These are phyloP conservation scores for Logfia minima DNA, from an alignment of 129 eudicot species.

Conservation along the genomic window DNA sequence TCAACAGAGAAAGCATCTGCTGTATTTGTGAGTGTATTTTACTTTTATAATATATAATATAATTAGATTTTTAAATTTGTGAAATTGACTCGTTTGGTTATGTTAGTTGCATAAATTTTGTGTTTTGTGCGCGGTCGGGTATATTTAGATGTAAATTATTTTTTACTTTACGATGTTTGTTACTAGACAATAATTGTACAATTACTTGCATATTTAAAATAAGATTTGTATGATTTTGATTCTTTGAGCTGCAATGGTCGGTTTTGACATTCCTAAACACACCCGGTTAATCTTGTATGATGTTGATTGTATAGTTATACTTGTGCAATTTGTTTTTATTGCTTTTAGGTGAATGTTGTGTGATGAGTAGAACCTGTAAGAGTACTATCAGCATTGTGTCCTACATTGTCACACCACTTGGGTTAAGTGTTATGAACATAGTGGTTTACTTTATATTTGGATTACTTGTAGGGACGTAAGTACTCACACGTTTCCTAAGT, in stretches of 20 bases:
- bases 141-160: background rate
- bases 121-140: background rate
- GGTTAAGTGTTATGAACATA: background rate
- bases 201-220: background rate
- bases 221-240: background rate
- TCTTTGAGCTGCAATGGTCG: background rate
- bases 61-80: background rate
- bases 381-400: background rate
- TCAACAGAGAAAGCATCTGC: conserved; percentile 48
- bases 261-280: background rate
- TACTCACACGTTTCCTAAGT: background rate
- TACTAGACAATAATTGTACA: background rate
- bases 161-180: background rate
- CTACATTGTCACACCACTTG: conserved; percentile 5
- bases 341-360: background rate
- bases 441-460: background rate
- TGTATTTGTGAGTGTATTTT: conserved; percentile 43
- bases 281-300: background rate
- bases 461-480: background rate
- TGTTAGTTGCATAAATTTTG: background rate
- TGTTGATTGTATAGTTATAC: background rate
- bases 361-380: background rate
- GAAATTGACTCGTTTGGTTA: background rate
- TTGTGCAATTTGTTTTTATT: background rate
- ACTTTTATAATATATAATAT: background rate